A percentile compares a stretch with the other conserved stretches of the same genome.
Evolutionary conservation across 2,329 filamentous ascomycete species (phyloP).

Genomic region (Alternaria burnsii): DNA sequence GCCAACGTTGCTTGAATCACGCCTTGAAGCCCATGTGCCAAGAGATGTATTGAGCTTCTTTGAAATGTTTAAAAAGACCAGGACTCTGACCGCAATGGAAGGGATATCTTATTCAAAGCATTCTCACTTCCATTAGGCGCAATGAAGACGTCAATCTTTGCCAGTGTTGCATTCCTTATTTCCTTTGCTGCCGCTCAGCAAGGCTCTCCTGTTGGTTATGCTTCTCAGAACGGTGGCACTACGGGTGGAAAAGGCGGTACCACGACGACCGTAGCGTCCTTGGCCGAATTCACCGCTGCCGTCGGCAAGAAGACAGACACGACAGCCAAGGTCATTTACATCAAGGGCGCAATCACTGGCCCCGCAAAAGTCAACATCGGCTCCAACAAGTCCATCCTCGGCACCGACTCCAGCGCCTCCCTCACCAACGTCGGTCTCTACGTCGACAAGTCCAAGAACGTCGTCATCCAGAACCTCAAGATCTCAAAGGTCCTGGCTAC

Average conservation of each 20-base stretch:
- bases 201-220: not conserved
- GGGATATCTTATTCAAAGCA: not conserved
- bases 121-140: not conserved
- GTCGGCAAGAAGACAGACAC: conserved; percentile 51
- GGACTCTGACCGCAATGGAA: not conserved
- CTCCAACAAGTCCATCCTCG: conserved; percentile 62
- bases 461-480: conserved; percentile 66
- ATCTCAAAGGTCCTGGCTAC: conserved; percentile 57
- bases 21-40: not conserved
- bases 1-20: not conserved
- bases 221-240: not conserved
- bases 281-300: conserved; percentile 51
- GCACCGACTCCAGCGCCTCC: conserved; percentile 58
- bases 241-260: not conserved
- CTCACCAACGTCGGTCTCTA: conserved; percentile 50
- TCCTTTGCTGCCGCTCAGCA: not conserved
- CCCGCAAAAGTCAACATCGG: conserved; percentile 53
- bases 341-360: not conserved
- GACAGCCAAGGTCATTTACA: conserved; percentile 11
- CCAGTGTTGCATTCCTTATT: not conserved
- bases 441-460: conserved; percentile 53
- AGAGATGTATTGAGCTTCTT: not conserved
- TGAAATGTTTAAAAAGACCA: not conserved
- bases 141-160: not conserved
- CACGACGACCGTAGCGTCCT: not conserved